phyloP scores from a whole-genome alignment of 2,329 filamentous ascomycete genomes.

The Teratosphaeriaceae sp. region DNA sequence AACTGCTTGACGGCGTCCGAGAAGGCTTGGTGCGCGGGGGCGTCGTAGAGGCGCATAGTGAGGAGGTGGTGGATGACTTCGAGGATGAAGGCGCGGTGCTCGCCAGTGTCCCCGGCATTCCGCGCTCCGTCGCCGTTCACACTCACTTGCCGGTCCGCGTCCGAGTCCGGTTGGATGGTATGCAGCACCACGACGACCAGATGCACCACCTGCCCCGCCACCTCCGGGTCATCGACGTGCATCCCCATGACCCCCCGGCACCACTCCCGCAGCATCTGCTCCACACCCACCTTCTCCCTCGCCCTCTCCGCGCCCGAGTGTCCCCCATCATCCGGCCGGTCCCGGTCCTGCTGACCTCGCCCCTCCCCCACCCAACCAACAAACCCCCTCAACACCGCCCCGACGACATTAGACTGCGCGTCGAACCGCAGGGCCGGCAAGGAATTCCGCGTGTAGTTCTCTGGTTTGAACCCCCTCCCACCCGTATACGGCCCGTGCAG shows the following conservation, averaged over 20 bases:
- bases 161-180: conserved; percentile 19
- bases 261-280: conserved; percentile 50
- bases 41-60: conserved; percentile 68
- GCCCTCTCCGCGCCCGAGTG: no score
- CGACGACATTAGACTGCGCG: conserved; percentile 81
- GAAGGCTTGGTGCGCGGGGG: conserved; percentile 64
- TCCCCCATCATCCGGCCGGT: no score
- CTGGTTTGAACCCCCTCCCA: conserved; percentile 54
- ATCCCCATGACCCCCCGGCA: conserved; percentile 63
- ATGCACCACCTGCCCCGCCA: conserved; percentile 25
- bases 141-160: no score
- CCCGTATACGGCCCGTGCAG: conserved; percentile 65
- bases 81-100: conserved; percentile 83
- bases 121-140: no score
- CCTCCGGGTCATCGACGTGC: conserved; percentile 52
- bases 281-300: conserved; percentile 46
- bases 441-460: conserved; percentile 56
- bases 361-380: no score
- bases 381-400: conserved; percentile 86
- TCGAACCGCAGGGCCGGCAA: conserved; percentile 73
- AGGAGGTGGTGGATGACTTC: conserved; percentile 88
- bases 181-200: conserved; percentile 25
- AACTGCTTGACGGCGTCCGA: conserved; percentile 87
- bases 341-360: conserved; percentile 55
- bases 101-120: no score